A percentile compares a stretch with the other conserved stretches of the same genome.
Conservation (phyloP, 352 stramenopile species). For the Globisporangium camurandrum region DNA sequence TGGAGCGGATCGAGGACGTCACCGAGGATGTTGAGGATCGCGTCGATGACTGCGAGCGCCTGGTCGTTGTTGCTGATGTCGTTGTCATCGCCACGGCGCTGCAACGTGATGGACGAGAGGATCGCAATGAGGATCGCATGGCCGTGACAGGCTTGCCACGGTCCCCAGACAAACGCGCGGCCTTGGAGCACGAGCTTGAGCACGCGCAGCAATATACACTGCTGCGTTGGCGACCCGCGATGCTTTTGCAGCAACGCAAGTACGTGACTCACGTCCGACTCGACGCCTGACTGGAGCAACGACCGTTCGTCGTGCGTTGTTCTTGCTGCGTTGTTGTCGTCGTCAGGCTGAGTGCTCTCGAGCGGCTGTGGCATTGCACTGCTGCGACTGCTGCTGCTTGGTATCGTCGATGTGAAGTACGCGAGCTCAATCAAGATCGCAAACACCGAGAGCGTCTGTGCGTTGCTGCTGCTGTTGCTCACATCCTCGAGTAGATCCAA, state of each 20-base stretch:
- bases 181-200: conserved; percentile 44
- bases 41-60: conserved; percentile 36
- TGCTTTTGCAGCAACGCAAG: conserved; percentile 43
- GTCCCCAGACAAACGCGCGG: conserved; percentile 22
- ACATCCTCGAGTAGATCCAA: conserved; percentile 18
- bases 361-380: background rate
- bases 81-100: conserved; percentile 14
- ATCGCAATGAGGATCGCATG: conserved; percentile 53
- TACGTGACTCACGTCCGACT: conserved; percentile 48
- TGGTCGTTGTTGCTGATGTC: background rate
- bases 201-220: conserved; percentile 31
- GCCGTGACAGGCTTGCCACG: conserved; percentile 47
- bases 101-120: conserved; percentile 41
- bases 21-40: conserved; percentile 39
- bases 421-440: conserved; percentile 34
- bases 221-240: conserved; percentile 20
- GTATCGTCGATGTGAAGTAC: conserved; percentile 9
- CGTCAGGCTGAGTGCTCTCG: background rate
- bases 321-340: background rate
- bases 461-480: too few species aligned
- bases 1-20: conserved; percentile 31
- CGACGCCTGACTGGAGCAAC: conserved; percentile 37
- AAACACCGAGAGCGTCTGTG: conserved; percentile 26
- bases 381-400: background rate
- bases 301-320: conserved; percentile 9